These are phyloP conservation scores for Taxillus chinensis DNA, from an alignment of 164 flowering plant genomes.

Conservation along the genomic window DNA sequence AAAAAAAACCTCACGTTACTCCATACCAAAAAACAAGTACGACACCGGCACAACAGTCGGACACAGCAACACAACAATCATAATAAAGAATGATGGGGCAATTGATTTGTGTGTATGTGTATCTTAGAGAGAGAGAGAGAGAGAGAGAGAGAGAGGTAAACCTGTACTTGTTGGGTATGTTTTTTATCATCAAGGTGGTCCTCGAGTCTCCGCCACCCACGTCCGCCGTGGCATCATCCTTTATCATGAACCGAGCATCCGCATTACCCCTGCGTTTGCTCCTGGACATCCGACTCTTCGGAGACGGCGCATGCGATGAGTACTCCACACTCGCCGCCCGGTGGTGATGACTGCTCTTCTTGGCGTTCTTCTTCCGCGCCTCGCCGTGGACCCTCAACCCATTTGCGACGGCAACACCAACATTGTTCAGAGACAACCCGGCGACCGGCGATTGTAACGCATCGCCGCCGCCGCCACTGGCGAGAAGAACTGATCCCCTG, in stretches of 20 bases:
- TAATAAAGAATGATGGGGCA: too few species aligned
- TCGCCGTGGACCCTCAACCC: conserved; percentile 5
- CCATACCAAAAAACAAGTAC: background rate
- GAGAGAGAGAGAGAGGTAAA: conserved; percentile 3
- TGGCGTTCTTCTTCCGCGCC: background rate
- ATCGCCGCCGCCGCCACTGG: background rate
- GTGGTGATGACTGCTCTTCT: conserved; percentile 8
- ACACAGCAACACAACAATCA: too few species aligned
- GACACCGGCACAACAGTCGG: background rate
- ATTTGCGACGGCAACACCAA: background rate
- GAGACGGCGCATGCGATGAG: conserved; percentile 5
- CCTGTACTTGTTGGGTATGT: conserved; percentile 99
- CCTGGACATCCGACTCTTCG: conserved; percentile 18
- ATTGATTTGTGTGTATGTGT: too few species aligned
- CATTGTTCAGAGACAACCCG: background rate
- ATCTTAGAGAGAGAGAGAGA: too few species aligned
- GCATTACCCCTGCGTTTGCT: conserved; percentile 21
- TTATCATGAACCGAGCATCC: conserved; percentile 44
- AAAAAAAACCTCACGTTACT: background rate
- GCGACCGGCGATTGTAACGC: too few species aligned
- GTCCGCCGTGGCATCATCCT: conserved; percentile 38
- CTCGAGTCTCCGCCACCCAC: conserved; percentile 41
- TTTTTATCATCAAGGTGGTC: conserved; percentile 96
- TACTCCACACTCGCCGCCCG: background rate
- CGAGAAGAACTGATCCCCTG: background rate